phyloP scores from a whole-genome alignment of 768 basidiomycete species.

The Hypholoma fasciculare region DNA sequence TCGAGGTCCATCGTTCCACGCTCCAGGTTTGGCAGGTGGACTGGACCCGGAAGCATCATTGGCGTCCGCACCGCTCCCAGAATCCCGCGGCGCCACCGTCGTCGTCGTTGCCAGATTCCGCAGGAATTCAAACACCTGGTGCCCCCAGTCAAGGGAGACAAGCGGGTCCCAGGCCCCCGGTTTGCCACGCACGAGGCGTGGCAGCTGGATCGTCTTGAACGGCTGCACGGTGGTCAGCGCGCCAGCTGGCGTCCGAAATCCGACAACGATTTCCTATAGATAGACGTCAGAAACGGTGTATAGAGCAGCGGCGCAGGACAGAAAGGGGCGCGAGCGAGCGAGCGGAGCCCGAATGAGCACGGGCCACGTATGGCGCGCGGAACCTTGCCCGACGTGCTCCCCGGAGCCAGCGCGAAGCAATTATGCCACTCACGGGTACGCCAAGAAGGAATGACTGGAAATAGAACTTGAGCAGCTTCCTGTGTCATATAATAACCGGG shows the following conservation, averaged over 20 bases:
- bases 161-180: constrained; percentile 76
- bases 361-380: neutral
- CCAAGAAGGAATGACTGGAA: constrained; percentile 90
- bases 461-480: constrained; percentile 91
- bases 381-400: neutral
- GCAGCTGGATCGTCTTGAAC: constrained; percentile 80
- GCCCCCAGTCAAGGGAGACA: constrained; percentile 75
- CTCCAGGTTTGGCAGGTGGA: constrained; percentile 19
- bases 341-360: constrained; percentile 5
- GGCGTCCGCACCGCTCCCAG: neutral
- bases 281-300: neutral
- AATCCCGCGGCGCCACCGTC: neutral
- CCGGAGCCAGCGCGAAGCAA: neutral
- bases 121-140: constrained; percentile 59
- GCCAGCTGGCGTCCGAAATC: constrained; percentile 83
- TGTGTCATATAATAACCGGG: constrained; percentile 26
- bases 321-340: constrained; percentile 9
- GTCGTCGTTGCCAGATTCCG: constrained; percentile 22
- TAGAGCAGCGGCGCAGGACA: neutral
- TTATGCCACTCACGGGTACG: constrained; percentile 54
- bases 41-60: neutral
- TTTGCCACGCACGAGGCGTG: constrained; percentile 75
- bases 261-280: constrained; percentile 76
- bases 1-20: constrained; percentile 13
- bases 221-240: constrained; percentile 62